These are phyloP conservation scores for Colletotrichum gloeosporioides DNA, from an alignment of 2,329 filamentous ascomycete genomes.

Conservation along the genomic window DNA sequence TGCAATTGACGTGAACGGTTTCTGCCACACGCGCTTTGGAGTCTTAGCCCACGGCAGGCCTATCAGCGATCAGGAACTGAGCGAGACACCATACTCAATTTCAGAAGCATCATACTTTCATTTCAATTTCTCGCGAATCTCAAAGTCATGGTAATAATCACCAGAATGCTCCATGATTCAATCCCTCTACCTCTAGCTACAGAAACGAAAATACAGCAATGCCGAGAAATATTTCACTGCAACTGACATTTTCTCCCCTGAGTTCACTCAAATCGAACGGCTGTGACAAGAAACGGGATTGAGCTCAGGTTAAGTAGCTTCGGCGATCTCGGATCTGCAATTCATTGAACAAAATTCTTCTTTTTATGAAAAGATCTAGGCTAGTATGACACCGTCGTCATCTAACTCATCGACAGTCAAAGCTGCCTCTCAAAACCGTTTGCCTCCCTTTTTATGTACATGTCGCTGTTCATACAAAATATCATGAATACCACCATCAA, in stretches of 20 bases:
- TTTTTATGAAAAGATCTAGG: background rate
- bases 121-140: background rate
- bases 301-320: too few species aligned
- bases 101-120: background rate
- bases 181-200: background rate
- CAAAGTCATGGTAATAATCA: fast-evolving
- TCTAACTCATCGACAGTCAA: background rate
- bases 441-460: background rate
- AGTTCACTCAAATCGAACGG: fast-evolving
- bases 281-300: fast-evolving
- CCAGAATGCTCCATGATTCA: fast-evolving
- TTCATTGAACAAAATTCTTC: background rate
- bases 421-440: background rate
- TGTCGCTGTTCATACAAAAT: background rate
- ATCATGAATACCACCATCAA: background rate
- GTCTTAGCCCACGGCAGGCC: fast-evolving
- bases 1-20: background rate
- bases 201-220: fast-evolving
- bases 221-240: background rate
- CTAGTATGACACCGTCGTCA: background rate
- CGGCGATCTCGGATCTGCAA: background rate
- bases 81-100: fast-evolving
- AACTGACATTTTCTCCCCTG: background rate
- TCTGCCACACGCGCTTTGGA: background rate
- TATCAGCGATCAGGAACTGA: background rate